Conservation (phyloP, 805 yeast genomes). For the Wickerhamiella occidentalis region DNA sequence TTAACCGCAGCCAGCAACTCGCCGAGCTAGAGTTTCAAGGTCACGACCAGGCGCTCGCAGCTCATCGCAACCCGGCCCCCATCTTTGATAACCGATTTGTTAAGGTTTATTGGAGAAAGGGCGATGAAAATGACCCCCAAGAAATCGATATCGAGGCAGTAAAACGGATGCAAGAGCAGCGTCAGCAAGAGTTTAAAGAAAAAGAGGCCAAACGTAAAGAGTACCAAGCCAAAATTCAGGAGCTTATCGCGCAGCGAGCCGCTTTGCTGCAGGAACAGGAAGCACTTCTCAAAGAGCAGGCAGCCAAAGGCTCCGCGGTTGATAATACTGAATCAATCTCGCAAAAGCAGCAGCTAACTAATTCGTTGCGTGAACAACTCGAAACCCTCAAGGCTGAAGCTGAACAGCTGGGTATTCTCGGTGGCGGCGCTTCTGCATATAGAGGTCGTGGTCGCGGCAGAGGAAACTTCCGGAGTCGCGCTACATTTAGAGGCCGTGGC, state of each 20-base stretch:
- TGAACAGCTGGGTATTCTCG: constrained; percentile 15
- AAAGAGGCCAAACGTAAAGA: constrained; percentile 29
- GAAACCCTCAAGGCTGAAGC: constrained; percentile 23
- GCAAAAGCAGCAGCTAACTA: constrained; percentile 20
- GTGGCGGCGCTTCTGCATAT: constrained; percentile 5
- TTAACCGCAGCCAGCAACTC: constrained; percentile 24
- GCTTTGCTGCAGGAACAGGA: constrained; percentile 30
- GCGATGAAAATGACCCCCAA: constrained; percentile 17
- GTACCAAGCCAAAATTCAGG: constrained; percentile 27
- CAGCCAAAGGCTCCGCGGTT: constrained; percentile 15
- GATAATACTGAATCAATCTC: constrained; percentile 7
- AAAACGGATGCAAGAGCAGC: constrained; percentile 29
- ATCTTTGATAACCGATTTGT: constrained; percentile 39
- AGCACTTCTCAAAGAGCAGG: constrained; percentile 26
- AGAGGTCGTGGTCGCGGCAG: constrained; percentile 18
- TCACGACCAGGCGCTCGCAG: constrained; percentile 32
- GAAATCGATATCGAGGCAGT: constrained; percentile 32
- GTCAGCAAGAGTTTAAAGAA: constrained; percentile 34
- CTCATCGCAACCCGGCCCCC: constrained; percentile 35
- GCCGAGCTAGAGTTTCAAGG: constrained; percentile 33
- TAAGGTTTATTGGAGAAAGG: constrained; percentile 34
- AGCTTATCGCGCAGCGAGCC: constrained; percentile 29
- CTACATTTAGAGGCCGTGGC: constrained; percentile 14
- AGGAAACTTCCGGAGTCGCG: constrained; percentile 13
- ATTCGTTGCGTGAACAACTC: constrained; percentile 26